Evolutionary conservation across 1,284 basidiomycete genomes (phyloP).

Genomic region (Rhodotorula sp.): DNA sequence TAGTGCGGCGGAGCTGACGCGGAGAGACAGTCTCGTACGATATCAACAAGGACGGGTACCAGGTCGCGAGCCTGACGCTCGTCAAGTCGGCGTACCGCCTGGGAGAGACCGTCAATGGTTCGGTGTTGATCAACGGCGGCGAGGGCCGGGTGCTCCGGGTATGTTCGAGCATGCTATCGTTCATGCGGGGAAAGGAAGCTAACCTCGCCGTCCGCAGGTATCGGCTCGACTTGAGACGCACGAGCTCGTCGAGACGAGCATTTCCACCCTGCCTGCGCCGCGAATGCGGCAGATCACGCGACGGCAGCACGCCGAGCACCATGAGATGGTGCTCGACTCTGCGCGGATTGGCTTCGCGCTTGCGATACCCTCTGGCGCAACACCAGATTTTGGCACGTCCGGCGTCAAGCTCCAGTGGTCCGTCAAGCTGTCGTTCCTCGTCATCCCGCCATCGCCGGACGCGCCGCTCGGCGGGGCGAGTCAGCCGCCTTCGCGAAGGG

Average conservation of each 20-base stretch:
- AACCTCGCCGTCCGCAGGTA: constrained; percentile 57
- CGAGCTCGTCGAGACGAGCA: constrained; percentile 67
- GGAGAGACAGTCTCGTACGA: constrained; percentile 76
- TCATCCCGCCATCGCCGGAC: constrained; percentile 61
- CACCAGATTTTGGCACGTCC: constrained; percentile 67
- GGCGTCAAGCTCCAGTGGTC: constrained; percentile 83
- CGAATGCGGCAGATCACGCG: constrained; percentile 52
- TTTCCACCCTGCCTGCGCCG: constrained; percentile 56
- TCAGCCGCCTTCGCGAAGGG: constrained; percentile 62
- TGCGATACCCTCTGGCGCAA: constrained; percentile 84
- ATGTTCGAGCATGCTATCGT: constrained; percentile 37
- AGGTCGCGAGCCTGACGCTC: constrained; percentile 85
- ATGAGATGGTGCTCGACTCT: constrained; percentile 70
- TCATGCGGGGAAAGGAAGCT: too few relatives aligned
- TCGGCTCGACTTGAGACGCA: constrained; percentile 82
- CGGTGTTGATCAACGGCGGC: constrained; percentile 77
- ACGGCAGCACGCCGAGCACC: constrained; percentile 78
- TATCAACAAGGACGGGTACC: constrained; percentile 83
- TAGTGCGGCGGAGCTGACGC: background rate
- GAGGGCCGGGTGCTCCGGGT: constrained; percentile 71
- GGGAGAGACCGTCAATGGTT: constrained; percentile 83
- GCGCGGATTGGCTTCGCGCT: constrained; percentile 77
- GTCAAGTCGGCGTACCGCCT: constrained; percentile 84
- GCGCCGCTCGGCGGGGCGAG: constrained; percentile 55
- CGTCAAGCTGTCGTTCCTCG: constrained; percentile 75